phyloP scores from a whole-genome alignment of 495 filamentous ascomycete genomes.

The Hypoxylon perforatum region DNA sequence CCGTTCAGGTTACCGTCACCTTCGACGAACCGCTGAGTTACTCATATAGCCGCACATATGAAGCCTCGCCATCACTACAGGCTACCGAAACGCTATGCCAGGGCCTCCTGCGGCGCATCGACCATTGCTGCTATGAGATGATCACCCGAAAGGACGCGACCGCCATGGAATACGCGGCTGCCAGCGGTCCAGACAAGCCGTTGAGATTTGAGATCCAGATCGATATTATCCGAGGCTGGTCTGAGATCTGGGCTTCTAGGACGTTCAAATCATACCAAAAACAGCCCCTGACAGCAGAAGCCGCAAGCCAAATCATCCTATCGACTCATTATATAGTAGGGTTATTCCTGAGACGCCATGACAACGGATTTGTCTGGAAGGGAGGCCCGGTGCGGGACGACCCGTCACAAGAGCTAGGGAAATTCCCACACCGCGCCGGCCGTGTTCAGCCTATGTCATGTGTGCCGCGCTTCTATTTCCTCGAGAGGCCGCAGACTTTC shows the following conservation, averaged over 20 bases:
- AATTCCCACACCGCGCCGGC: constrained; percentile 44
- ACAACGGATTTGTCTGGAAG: constrained; percentile 56
- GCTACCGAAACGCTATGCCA: constrained; percentile 54
- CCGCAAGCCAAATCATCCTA: constrained; percentile 55
- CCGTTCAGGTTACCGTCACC: constrained; percentile 55
- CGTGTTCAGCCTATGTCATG: constrained; percentile 51
- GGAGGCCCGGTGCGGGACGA: constrained; percentile 51
- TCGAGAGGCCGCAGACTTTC: constrained; percentile 55
- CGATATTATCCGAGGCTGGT: constrained; percentile 50
- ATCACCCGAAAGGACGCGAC: constrained; percentile 59
- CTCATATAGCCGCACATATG: constrained; percentile 55
- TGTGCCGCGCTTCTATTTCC: constrained; percentile 54
- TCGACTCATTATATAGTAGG: constrained; percentile 58
- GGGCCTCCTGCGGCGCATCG: constrained; percentile 57
- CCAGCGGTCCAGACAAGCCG: constrained; percentile 52
- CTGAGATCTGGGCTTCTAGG: constrained; percentile 56
- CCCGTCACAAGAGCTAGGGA: constrained; percentile 41
- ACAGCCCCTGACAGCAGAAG: constrained; percentile 52
- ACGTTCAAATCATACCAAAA: constrained; percentile 59
- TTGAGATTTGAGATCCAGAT: constrained; percentile 58
- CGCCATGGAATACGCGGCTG: constrained; percentile 52
- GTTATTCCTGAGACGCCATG: constrained; percentile 57
- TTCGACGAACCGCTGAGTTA: constrained; percentile 57
- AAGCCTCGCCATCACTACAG: constrained; percentile 50
- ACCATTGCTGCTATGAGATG: constrained; percentile 60